Evolutionary conservation across 2,329 filamentous ascomycete species (phyloP).

Genomic region (Fusarium tuaranense): DNA sequence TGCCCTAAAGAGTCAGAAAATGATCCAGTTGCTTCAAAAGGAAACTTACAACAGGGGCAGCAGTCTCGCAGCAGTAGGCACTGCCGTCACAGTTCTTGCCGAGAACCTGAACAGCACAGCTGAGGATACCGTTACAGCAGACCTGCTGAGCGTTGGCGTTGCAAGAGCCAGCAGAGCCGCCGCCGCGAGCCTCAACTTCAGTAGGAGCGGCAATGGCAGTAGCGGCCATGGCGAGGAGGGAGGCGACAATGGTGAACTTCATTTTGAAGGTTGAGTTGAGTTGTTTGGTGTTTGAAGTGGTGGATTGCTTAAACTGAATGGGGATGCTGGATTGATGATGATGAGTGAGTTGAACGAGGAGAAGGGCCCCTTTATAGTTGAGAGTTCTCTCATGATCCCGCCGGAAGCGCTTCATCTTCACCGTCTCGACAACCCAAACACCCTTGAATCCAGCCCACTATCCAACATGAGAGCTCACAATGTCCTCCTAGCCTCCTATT

Average conservation of each 20-base stretch:
- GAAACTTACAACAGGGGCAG: slow-evolving; percentile 4
- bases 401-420: neutral
- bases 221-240: slow-evolving; percentile 24
- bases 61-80: slow-evolving; percentile 14
- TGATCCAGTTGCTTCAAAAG: fast-evolving
- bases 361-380: slow-evolving; percentile 21
- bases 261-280: slow-evolving; percentile 18
- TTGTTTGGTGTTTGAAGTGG: slow-evolving; percentile 6
- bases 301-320: neutral
- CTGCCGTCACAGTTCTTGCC: neutral
- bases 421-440: neutral
- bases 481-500: neutral
- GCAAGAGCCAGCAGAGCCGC: neutral
- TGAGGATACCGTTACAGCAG: slow-evolving; percentile 20
- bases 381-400: fast-evolving
- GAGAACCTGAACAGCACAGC: slow-evolving; percentile 18
- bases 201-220: slow-evolving; percentile 24
- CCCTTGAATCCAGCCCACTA: neutral
- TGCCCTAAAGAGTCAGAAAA: neutral
- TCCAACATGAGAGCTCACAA: neutral
- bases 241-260: slow-evolving; percentile 30
- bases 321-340: slow-evolving; percentile 15
- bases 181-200: slow-evolving; percentile 16
- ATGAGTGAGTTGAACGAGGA: slow-evolving; percentile 9
- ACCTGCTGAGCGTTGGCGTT: slow-evolving; percentile 18